A percentile compares a stretch with the other conserved stretches of the same genome.
These are phyloP conservation scores for Arthrinium puccinioides DNA, from an alignment of 2,329 filamentous ascomycete species.

Conservation along the genomic window DNA sequence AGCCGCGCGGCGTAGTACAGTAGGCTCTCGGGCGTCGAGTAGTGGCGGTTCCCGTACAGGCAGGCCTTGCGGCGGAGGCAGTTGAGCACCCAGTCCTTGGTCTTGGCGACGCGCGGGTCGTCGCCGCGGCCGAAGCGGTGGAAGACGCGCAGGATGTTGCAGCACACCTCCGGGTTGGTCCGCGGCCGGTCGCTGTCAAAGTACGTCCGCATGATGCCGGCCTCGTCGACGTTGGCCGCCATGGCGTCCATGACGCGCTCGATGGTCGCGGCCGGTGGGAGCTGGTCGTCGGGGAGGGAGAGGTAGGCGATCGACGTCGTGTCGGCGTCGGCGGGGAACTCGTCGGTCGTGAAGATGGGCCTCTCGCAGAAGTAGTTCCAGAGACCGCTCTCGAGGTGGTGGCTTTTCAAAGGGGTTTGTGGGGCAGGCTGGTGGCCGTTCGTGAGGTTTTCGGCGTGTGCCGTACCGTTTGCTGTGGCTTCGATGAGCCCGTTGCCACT, in stretches of 20 bases:
- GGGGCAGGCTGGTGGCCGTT: too few species aligned
- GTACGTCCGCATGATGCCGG: conserved; percentile 14
- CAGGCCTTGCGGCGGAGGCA: conserved; percentile 12
- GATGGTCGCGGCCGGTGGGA: conserved; percentile 5
- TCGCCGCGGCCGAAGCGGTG: conserved; percentile 10
- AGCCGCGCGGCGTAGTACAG: conserved; percentile 12
- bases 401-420: too few species aligned
- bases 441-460: not conserved
- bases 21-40: conserved; percentile 11
- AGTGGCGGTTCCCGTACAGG: conserved; percentile 9
- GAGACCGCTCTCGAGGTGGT: conserved; percentile 8
- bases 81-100: conserved; percentile 10
- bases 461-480: not conserved
- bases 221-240: conserved; percentile 7
- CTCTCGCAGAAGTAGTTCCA: conserved; percentile 14
- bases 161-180: conserved; percentile 12
- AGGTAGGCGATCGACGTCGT: conserved; percentile 15
- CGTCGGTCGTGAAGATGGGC: conserved; percentile 7
- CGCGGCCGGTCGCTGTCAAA: conserved; percentile 10
- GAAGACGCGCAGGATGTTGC: conserved; percentile 15
- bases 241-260: conserved; percentile 6
- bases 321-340: conserved; percentile 14
- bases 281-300: conserved; percentile 6
- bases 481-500: too few species aligned
- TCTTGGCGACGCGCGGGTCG: conserved; percentile 9